A percentile compares a stretch with the other conserved stretches of the same genome.
phyloP scores from a whole-genome alignment of 768 basidiomycete species.

The Lanmaoa rubissima region DNA sequence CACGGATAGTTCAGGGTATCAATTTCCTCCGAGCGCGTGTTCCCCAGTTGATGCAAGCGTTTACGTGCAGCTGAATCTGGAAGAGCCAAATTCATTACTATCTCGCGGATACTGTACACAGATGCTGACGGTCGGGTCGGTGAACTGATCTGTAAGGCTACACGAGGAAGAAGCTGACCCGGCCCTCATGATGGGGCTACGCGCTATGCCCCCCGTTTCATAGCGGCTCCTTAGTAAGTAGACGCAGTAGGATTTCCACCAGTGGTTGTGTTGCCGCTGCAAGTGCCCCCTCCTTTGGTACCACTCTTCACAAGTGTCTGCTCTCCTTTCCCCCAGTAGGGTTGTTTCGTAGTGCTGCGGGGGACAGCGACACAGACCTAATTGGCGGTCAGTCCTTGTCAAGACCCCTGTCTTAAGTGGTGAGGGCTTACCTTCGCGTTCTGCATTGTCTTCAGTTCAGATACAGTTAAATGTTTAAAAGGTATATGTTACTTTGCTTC shows the following conservation, averaged over 20 bases:
- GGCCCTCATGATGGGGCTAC: neutral
- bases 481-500: neutral
- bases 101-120: constrained; percentile 9
- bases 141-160: constrained; percentile 3
- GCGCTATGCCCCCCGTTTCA: neutral
- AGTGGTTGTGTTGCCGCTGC: neutral
- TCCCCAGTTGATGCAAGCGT: neutral
- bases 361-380: constrained; percentile 4
- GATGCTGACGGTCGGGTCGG: neutral
- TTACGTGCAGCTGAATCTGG: neutral
- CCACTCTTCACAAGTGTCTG: neutral
- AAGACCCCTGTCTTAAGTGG: neutral
- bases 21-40: neutral
- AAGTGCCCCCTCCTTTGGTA: neutral
- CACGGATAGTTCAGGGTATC: neutral
- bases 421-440: constrained; percentile 7
- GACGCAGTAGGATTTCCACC: neutral
- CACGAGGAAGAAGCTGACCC: neutral
- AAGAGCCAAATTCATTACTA: neutral
- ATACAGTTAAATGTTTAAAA: neutral
- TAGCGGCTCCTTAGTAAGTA: too few relatives aligned
- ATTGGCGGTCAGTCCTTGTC: neutral
- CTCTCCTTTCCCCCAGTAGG: constrained; percentile 3
- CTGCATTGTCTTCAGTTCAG: constrained; percentile 6
- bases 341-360: constrained; percentile 7